Evolutionary conservation across 139 green algal genomes (phyloP).

Genomic region (Volvox africanus): DNA sequence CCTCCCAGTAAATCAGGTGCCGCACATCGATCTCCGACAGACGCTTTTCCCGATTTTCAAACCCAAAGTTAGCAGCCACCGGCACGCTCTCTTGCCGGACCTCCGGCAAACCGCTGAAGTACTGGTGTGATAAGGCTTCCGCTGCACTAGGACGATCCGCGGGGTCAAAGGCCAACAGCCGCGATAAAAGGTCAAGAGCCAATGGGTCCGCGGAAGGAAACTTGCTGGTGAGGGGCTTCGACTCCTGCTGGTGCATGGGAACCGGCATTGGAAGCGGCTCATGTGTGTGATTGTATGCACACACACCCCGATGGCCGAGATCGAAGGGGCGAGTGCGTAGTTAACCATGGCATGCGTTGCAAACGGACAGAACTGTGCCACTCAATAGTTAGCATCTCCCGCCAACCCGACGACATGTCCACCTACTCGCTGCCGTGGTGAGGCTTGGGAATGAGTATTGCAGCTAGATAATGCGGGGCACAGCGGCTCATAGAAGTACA

Average conservation of each 20-base stretch:
- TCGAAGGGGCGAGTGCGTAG: too few species aligned
- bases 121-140: slow-evolving; percentile 78
- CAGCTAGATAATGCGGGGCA: too few species aligned
- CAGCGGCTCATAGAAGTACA: too few species aligned
- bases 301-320: too few species aligned
- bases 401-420: too few species aligned
- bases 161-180: slow-evolving; percentile 85
- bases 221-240: slow-evolving; percentile 26
- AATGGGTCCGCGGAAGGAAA: slow-evolving; percentile 66
- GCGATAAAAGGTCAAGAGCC: slow-evolving; percentile 69
- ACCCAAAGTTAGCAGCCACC: slow-evolving; percentile 47
- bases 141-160: slow-evolving; percentile 76
- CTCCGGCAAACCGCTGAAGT: slow-evolving; percentile 67
- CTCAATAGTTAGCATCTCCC: too few species aligned
- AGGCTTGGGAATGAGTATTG: too few species aligned
- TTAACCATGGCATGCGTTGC: too few species aligned
- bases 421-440: too few species aligned
- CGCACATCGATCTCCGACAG: slow-evolving; percentile 51
- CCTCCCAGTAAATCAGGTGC: slow-evolving; percentile 59
- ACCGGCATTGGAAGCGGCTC: too few species aligned
- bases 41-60: slow-evolving; percentile 28
- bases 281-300: too few species aligned
- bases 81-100: slow-evolving; percentile 16
- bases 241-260: neutral
- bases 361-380: too few species aligned